Evolutionary conservation across 345 rosid genomes (phyloP).

Genomic region (Aurinia saxatilis): DNA sequence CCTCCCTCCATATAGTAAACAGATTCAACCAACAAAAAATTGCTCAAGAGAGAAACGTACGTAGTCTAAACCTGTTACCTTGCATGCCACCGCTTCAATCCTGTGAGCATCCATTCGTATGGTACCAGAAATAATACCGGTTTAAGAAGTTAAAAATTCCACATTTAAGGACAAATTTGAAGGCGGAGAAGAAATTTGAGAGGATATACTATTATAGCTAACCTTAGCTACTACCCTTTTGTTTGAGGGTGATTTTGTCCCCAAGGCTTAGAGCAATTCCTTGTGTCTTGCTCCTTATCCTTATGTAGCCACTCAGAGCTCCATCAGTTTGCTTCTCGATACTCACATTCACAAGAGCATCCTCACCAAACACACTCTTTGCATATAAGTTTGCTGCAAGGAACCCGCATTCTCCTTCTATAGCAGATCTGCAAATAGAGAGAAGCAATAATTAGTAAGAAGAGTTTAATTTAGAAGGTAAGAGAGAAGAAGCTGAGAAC

Average conservation of each 20-base stretch:
- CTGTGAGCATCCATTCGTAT: background rate
- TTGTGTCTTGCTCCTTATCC: constrained; percentile 91
- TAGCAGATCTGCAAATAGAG: constrained; percentile 48
- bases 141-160: background rate
- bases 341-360: constrained; percentile 74
- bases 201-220: background rate
- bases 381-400: constrained; percentile 87
- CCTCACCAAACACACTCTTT: constrained; percentile 85
- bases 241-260: constrained; percentile 35
- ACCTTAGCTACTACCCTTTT: constrained; percentile 33
- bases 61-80: constrained; percentile 13
- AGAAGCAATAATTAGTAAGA: background rate
- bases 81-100: background rate
- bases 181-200: background rate
- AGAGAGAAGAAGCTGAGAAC: background rate
- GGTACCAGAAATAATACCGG: background rate
- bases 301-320: constrained; percentile 71
- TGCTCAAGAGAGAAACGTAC: constrained; percentile 9
- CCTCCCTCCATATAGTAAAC: constrained; percentile 15
- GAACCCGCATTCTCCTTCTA: constrained; percentile 80
- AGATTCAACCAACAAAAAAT: constrained; percentile 7
- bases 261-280: constrained; percentile 68
- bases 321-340: constrained; percentile 70
- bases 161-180: background rate
- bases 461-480: background rate